Conservation (phyloP, 306 rosid genomes). For the Cotoneaster glaucophyllus region DNA sequence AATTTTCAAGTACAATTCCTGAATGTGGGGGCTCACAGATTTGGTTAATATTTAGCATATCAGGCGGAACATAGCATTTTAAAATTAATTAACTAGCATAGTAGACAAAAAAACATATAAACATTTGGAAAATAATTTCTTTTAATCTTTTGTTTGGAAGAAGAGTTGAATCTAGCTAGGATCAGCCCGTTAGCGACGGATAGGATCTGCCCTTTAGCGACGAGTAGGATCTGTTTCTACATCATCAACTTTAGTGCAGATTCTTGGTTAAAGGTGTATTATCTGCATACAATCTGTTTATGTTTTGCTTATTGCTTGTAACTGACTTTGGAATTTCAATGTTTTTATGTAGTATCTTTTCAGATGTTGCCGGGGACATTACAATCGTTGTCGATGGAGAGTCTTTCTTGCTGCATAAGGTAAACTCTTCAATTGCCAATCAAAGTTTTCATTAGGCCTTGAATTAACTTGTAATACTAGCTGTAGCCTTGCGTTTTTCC, state of each 20-base stretch:
- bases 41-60: neutral
- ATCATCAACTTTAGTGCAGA: neutral
- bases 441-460: neutral
- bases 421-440: slow-evolving; percentile 13
- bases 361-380: slow-evolving; percentile 89
- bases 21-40: neutral
- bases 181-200: neutral
- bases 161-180: neutral
- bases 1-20: neutral
- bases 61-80: neutral
- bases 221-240: neutral
- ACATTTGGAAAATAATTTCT: neutral
- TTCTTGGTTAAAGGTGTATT: neutral
- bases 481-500: neutral
- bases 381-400: slow-evolving; percentile 72
- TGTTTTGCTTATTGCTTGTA: neutral
- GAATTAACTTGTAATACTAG: neutral
- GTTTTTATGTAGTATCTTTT: slow-evolving; percentile 53
- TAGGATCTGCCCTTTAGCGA: neutral
- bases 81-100: neutral
- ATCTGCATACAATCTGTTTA: neutral
- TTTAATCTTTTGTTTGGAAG: neutral
- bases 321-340: neutral
- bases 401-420: slow-evolving; percentile 84
- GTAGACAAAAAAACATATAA: neutral